Base-by-base conservation (phyloP, 163 green algal genomes). In the Dunaliella salina region DNA sequence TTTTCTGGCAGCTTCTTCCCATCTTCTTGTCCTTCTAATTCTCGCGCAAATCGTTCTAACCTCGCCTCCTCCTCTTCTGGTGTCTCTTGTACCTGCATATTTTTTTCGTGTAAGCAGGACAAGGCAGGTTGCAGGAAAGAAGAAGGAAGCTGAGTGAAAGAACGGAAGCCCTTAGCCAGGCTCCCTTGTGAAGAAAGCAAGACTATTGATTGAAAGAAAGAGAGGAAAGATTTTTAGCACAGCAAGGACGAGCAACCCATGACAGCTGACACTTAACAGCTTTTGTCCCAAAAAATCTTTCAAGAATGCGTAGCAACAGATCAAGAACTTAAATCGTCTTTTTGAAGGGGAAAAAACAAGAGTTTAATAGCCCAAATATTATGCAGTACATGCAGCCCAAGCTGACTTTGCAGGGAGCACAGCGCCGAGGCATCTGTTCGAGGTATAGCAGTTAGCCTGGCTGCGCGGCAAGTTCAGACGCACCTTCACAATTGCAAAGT, bases 41-140 rank as follows among this genome's bases (percentile, higher is more conserved):
- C 92, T 1, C 78, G 33, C 0, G 93, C 90, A 88, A 95, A 97
- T 18, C 85, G 85, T 82, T 97, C 95, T 82, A 97, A 86, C 32
- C 95, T 87, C 0, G 91, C 92, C 26, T 89, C 87, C 88, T 97
- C 90, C 87, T 98, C 91, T 87, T 95, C 94, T 72, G 92, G 88
- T 0, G 86, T 93, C 90, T 97, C 94, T 86, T 94, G 86, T 12
- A 89, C 84, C 86, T 91, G 88, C 34, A 26, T 18, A 46, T 81
- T 35, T 8, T 3, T 25, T 22, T 22, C 29, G 40, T 35, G 72
- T 20, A 81, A 29, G 30, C 72, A 81, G 30, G 30, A 20, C 20
- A 46, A 20, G n/a, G 32, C 15, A 50, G 22, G 30, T 81, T 4
- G 72, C 3, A 11, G 30, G 0, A 34, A 34, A 81, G 17, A 20